Conservation (phyloP, 2,329 filamentous ascomycete species). For the Ophiostoma australiae region DNA sequence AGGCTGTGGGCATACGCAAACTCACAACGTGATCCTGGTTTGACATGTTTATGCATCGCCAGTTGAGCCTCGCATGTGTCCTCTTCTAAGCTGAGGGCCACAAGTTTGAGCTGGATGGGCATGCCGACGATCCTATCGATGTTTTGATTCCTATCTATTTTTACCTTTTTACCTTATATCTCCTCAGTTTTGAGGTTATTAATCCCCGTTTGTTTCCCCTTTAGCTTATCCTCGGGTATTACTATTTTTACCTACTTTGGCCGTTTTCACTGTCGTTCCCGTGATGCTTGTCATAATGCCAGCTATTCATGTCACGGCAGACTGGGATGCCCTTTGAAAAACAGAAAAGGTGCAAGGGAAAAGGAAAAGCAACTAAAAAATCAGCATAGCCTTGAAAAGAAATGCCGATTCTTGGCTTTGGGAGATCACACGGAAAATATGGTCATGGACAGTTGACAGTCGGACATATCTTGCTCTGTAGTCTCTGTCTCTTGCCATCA, state of each 20-base stretch:
- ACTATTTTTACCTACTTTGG: background rate
- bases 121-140: background rate
- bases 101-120: background rate
- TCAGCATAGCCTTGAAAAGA: background rate
- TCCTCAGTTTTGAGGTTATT: background rate
- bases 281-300: background rate
- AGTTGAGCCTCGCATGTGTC: slow-evolving; percentile 2
- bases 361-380: background rate
- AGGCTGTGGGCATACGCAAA: slow-evolving; percentile 8
- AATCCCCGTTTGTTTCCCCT: background rate
- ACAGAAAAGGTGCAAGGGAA: background rate
- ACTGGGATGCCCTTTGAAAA: background rate
- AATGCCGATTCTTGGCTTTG: background rate
- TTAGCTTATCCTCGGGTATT: background rate
- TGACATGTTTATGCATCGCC: background rate
- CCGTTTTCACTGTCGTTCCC: background rate
- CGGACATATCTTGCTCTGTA: background rate
- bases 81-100: background rate
- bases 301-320: background rate
- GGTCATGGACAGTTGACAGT: background rate
- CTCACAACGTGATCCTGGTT: slow-evolving; percentile 10
- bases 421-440: background rate
- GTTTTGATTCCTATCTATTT: slow-evolving; percentile 12
- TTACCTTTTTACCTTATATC: background rate
- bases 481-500: background rate